Conservation (phyloP, 139 green algal genomes). For the Volvox reticuliferus region DNA sequence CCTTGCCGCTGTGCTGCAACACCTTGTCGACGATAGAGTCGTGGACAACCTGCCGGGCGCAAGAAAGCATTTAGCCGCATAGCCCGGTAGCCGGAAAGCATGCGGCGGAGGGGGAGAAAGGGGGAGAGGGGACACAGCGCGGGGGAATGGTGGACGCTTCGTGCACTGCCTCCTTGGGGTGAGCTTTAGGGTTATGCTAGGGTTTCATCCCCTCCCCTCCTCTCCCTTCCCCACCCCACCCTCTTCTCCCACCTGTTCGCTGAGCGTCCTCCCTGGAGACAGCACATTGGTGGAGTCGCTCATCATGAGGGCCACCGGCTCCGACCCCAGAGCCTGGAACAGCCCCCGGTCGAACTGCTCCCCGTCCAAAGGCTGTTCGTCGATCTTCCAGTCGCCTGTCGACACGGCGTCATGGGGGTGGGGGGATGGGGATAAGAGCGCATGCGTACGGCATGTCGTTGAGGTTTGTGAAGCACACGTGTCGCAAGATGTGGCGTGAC, state of each 20-base stretch:
- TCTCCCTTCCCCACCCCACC: neutral
- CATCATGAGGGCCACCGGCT: conserved; percentile 95
- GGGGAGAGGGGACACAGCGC: no score
- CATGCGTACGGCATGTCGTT: no score
- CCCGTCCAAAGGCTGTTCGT: conserved; percentile 95
- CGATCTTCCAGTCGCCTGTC: conserved; percentile 98
- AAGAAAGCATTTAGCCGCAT: no score
- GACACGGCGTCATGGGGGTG: neutral
- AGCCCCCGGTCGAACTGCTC: conserved; percentile 90
- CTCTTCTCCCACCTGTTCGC: conserved; percentile 67
- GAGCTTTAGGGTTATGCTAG: no score
- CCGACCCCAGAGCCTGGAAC: conserved; percentile 86
- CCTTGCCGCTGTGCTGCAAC: conserved; percentile 83
- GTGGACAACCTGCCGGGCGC: conserved; percentile 80
- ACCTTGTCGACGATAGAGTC: conserved; percentile 78
- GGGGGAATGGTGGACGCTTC: no score
- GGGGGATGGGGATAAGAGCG: neutral
- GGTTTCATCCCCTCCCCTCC: no score
- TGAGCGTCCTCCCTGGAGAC: conserved; percentile 88
- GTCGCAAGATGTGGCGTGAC: no score
- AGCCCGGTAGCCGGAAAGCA: no score
- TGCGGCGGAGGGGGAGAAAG: no score
- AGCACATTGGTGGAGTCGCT: conserved; percentile 98
- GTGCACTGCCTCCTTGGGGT: no score
- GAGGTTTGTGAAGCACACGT: no score